phyloP scores from a whole-genome alignment of 1,284 basidiomycete genomes.

The Naganishia liquefaciens region DNA sequence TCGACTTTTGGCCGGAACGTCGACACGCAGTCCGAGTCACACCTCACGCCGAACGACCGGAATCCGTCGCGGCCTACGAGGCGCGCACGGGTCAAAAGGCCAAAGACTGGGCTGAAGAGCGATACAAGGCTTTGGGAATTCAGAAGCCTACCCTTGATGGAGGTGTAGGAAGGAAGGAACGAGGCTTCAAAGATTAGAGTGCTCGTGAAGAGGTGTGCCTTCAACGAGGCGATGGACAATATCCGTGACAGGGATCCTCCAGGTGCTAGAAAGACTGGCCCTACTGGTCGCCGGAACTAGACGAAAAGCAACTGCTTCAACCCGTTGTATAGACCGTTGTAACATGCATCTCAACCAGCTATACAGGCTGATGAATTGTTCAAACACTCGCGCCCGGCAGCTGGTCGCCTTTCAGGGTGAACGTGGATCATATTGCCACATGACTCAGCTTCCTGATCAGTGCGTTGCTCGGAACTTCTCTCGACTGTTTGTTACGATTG shows the following conservation, averaged over 20 bases:
- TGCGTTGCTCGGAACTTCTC: too few relatives aligned
- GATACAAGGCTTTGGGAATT: conserved; percentile 46
- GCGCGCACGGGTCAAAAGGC: conserved; percentile 49
- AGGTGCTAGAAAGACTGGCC: background rate
- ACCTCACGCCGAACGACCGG: conserved; percentile 73
- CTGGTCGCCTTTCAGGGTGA: too few relatives aligned
- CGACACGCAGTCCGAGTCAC: conserved; percentile 79
- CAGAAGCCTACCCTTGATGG: conserved; percentile 42
- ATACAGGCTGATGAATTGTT: too few relatives aligned
- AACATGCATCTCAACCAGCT: background rate
- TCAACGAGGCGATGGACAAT: conserved; percentile 25
- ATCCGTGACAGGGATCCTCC: background rate
- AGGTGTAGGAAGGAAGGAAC: conserved; percentile 43
- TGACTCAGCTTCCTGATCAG: too few relatives aligned
- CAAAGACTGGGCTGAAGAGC: conserved; percentile 51
- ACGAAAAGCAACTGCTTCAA: conserved; percentile 15
- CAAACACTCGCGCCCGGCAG: too few relatives aligned
- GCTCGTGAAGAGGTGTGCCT: background rate
- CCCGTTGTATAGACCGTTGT: conserved; percentile 19
- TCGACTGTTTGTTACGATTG: too few relatives aligned
- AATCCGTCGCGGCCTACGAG: conserved; percentile 74
- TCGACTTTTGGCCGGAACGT: conserved; percentile 71
- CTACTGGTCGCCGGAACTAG: background rate
- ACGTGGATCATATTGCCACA: too few relatives aligned
- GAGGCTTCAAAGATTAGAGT: conserved; percentile 49